Percentiles rank a stretch among this genome's conserved stretches.
Conservation (phyloP, 805 yeast genomes). For the Yamadazyma sp. region DNA sequence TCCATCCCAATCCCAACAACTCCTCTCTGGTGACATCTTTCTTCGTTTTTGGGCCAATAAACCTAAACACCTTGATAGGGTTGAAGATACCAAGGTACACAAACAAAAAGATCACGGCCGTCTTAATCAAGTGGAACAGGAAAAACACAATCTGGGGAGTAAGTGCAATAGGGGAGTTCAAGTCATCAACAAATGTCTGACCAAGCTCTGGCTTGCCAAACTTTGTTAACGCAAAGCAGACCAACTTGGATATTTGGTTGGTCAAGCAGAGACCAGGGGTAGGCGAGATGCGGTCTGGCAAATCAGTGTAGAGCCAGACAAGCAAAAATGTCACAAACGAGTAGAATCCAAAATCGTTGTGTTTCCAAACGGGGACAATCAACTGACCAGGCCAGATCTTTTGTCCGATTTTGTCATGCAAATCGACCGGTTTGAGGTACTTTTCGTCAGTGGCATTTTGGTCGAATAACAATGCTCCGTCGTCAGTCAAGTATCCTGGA, state of each 20-base stretch:
- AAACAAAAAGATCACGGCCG: constrained; percentile 51
- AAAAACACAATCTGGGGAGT: constrained; percentile 69
- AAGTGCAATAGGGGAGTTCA: constrained; percentile 34
- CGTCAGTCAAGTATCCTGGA: constrained; percentile 82
- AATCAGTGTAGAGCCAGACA: constrained; percentile 87
- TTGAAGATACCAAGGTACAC: constrained; percentile 74
- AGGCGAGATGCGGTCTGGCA: constrained; percentile 86
- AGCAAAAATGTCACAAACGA: constrained; percentile 42
- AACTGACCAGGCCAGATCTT: constrained; percentile 89
- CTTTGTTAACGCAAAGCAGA: constrained; percentile 21
- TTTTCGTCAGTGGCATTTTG: constrained; percentile 49
- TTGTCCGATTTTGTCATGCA: constrained; percentile 52
- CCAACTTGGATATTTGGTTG: constrained; percentile 44
- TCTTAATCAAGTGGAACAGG: constrained; percentile 66
- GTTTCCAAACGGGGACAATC: constrained; percentile 70
- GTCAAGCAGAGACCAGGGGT: constrained; percentile 89
- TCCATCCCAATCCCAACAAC: constrained; percentile 81
- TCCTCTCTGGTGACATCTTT: constrained; percentile 49
- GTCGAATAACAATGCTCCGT: constrained; percentile 75
- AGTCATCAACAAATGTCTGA: constrained; percentile 49
- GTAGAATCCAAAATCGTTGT: constrained; percentile 44
- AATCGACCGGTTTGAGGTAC: constrained; percentile 44
- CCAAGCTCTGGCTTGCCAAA: constrained; percentile 48
- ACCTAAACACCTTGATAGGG: constrained; percentile 50
- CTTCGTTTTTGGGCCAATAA: constrained; percentile 28